Conservation (phyloP, 805 yeast genomes). For the Yarrowia keelungensis region DNA sequence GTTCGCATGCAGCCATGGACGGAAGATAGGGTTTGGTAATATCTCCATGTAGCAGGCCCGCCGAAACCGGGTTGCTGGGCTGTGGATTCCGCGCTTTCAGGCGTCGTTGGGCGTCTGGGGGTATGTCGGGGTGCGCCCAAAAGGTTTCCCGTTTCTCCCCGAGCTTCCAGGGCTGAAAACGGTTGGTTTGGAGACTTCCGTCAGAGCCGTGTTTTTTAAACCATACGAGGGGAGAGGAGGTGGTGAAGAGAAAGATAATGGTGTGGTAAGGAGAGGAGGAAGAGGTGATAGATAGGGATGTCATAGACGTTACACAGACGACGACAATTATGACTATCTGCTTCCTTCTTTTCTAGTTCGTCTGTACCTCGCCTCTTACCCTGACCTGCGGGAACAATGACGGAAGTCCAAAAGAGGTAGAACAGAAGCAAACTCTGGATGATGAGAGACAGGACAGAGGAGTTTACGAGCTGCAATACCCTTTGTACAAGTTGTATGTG, state of each 20-base stretch:
- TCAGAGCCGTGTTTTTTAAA: background rate
- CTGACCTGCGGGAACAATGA: slow-evolving; percentile 9
- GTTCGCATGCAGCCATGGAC: slow-evolving; percentile 28
- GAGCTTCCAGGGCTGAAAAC: no score
- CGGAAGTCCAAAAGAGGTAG: slow-evolving; percentile 31
- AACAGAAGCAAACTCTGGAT: slow-evolving; percentile 16
- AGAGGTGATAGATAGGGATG: no score
- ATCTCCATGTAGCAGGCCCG: slow-evolving; percentile 21
- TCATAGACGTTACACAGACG: no score
- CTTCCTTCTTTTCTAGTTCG: no score
- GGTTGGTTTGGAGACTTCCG: background rate
- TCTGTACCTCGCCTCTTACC: no score
- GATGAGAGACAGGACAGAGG: no score
- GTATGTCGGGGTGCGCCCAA: no score
- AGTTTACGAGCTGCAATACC: no score
- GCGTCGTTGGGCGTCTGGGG: no score
- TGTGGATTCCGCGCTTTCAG: no score
- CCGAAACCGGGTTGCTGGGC: slow-evolving; percentile 2
- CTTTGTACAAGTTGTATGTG: no score
- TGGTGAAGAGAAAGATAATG: background rate
- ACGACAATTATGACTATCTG: no score
- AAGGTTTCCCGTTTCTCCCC: background rate
- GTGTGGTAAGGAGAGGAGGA: background rate
- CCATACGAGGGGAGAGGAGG: background rate
- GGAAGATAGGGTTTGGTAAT: slow-evolving; percentile 30